Evolutionary conservation across 345 rosid genomes (phyloP), one percentile per base, ranked within the genome.

Genomic region (Durio zibethinus): DNA sequence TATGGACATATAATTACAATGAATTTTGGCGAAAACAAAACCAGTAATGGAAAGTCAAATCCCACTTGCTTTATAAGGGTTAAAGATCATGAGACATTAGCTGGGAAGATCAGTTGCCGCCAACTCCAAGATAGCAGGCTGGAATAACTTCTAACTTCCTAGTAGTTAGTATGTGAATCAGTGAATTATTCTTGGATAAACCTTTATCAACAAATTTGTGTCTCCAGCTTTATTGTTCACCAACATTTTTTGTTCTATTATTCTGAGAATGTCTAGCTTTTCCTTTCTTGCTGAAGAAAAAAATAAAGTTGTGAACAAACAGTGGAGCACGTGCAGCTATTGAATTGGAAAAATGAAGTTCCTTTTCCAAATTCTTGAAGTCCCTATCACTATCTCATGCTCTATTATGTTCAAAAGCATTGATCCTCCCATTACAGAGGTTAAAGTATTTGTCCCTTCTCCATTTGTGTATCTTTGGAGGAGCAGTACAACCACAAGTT

Each of bases 41-140:
- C 10, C n/a, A 31, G 66, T 61, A 10, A 21, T 31, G 12, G 29
- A 25, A 12, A 38, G 48, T 67, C 45, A 66, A 66, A 11, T 36
- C 43, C 21, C 42, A 65, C 9, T 65, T 33, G 27, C 48, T 18
- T 65, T 36, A 35, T 36, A 20, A 35, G 21, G 21, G 6, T 65
- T 63, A 33, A 63, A 31, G 42, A 31, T n/a, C n/a, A n/a, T 4
- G 0, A 2, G n/a, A 14, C 8, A 5, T 33, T 61, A 60, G 29
- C 38, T 38, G 73, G 67, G 74, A 47, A 60, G 76, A 71, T 78
- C 11, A 54, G 25, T 59, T 77, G n/a, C n/a, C n/a, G n/a, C n/a
- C n/a, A 48, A 23, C 45, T 15, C 11, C 10, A 23, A 23, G 5
- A 15, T 12, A 60, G 36, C 38, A 27, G 64, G 64, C 36, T 27